Base-by-base conservation (phyloP, 345 rosid species). In the Luvunga scandens region DNA sequence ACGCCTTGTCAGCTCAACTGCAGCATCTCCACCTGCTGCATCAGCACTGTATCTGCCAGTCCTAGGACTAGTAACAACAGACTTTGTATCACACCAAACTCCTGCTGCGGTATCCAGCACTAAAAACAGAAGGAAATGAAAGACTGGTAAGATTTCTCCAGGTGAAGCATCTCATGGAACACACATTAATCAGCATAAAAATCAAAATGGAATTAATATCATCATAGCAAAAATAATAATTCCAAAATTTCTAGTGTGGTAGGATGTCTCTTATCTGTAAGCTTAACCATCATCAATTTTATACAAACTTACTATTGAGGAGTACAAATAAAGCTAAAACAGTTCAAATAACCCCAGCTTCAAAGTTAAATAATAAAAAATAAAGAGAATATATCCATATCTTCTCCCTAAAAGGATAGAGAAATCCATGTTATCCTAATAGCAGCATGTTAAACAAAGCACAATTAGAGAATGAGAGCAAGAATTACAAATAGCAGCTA, bases 31-130 rank as follows among this genome's bases (percentile, higher is more conserved):
- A 72, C 97, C 98, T 80, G 98, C 97, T 78, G 97, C 97, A 78
- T 91, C 98, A 72, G 97, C 98, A 81, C 97, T 91, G 83, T 88
- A 94, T 80, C 92, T 89, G 61, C 95, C 98, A 67, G 98, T 91
- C 82, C 98, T 90, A 71, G 98, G 98, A 86, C 89, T 94, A 71
- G 93, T 96, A 74, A 96, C 97, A 81, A 96, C 98, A 81, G 98
- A 96, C 81, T 94, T 96, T 71, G 98, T 94, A 87, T 96, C 99
- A 84, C 99, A 96, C 99, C 99, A 96, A 77, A 96, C 98, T 77
- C 99, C 99, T 30, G 99, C 98, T 69, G 99, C 98, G 79, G 99
- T 96, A 89, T 96, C 99, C 90, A 96, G 86, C 72, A 96, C 99
- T 96, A 80, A 39, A 89, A 73, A 81, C 61, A 68, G 72, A 61